Evolutionary conservation across 768 basidiomycete species (phyloP).

Genomic region (Termitomyces sp.): DNA sequence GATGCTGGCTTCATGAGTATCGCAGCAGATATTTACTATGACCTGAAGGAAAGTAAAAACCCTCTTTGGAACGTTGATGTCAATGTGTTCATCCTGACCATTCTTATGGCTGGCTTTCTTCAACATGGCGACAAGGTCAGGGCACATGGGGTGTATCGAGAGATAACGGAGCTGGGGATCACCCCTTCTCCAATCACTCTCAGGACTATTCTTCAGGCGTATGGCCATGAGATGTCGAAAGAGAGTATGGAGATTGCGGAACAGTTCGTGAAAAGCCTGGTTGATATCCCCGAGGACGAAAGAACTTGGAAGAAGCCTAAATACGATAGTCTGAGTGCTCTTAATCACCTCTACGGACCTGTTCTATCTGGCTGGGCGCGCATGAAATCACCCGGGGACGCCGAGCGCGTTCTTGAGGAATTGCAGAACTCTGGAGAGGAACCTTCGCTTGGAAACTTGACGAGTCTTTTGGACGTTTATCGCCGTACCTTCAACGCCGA

Average conservation of each 20-base stretch:
- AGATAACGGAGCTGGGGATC: slow-evolving; percentile 65
- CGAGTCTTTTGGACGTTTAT: slow-evolving; percentile 68
- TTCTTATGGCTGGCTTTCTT: slow-evolving; percentile 72
- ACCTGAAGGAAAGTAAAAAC: slow-evolving; percentile 51
- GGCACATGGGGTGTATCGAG: slow-evolving; percentile 64
- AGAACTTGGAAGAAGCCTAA: slow-evolving; percentile 33
- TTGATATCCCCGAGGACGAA: slow-evolving; percentile 27
- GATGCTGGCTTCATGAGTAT: slow-evolving; percentile 60
- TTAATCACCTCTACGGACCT: slow-evolving; percentile 57
- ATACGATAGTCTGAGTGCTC: slow-evolving; percentile 34
- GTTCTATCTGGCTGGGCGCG: slow-evolving; percentile 50
- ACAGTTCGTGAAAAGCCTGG: slow-evolving; percentile 54
- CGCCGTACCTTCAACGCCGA: slow-evolving; percentile 52
- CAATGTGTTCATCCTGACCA: slow-evolving; percentile 61
- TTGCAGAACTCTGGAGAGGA: slow-evolving; percentile 49
- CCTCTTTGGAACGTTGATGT: slow-evolving; percentile 36
- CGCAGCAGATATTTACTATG: slow-evolving; percentile 60
- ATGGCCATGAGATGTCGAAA: slow-evolving; percentile 42
- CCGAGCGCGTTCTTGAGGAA: slow-evolving; percentile 50
- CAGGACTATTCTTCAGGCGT: slow-evolving; percentile 59
- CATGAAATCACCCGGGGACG: slow-evolving; percentile 40
- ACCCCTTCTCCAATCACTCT: slow-evolving; percentile 67
- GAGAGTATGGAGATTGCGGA: slow-evolving; percentile 58
- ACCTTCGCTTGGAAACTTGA: slow-evolving; percentile 56
- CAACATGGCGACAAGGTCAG: slow-evolving; percentile 41